Base-by-base conservation (phyloP, 805 yeast genomes). In the Kodamaea restingae region DNA sequence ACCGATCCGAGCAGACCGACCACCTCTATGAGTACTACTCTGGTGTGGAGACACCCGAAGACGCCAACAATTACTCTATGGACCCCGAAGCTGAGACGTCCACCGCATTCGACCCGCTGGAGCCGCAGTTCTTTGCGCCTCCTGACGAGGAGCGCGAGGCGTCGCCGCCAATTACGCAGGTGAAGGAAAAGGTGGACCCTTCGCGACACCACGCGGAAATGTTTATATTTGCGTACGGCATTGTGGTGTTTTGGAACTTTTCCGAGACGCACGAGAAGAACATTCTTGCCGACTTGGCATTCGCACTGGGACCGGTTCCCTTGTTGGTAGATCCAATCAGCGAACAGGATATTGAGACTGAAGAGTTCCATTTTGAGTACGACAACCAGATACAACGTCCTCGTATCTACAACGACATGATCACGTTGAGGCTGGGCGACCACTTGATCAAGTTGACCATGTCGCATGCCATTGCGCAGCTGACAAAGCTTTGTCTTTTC, bases 201-300 rank as follows among this genome's bases (percentile, higher is more conserved):
- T 62, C 75, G 3, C 77, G 76, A 46, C 86, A 81, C 56, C 71
- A 68, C 39, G 91, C 96, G 0, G 98, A 91, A 54, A 74, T 93
- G 70, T 93, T 93, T 54, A 76, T 93, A 10, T 80, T 91, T 56
- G 81, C 79, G 38, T 93, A 93, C 57, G 98, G 98, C 15, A 95
- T 91, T 10, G 88, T 93, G n/a, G 97, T 93, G 15, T 90, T 93
- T 54, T 93, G 98, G 98, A 93, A 93, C 55, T 88, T 93, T 51
- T 80, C 91, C 2, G 96, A 88, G 55, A 70, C 77, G 6, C 96
- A 93, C 55, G 98, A 93, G 54, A 88, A 88, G 65, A 93, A 91
- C 52, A 79, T 93, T 14, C 71, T 93, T 40, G 98, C 97, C 1
- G 98, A 93, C 55, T 69, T 93, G 46, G 84, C 81, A n/a, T 80